Evolutionary conservation across 371 early-diverging fungal species (phyloP).

Genomic region (Mortierella sp.): DNA sequence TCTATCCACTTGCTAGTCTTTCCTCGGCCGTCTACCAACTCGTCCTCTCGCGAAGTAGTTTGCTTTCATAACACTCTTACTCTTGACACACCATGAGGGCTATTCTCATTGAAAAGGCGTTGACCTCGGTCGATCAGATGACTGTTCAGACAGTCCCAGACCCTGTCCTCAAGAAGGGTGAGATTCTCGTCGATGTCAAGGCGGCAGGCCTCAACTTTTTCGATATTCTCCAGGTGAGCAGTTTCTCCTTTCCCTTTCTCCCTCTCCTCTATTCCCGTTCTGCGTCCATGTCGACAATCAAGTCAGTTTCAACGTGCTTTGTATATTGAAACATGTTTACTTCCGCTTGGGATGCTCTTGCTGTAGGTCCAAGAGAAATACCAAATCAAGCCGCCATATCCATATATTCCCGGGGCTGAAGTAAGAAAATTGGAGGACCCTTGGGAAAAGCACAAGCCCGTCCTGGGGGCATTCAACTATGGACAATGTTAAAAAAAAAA

Average conservation of each 20-base stretch:
- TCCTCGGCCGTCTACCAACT: no score
- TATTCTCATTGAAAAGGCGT: constrained; percentile 73
- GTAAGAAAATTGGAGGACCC: constrained; percentile 39
- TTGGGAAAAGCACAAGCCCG: no score
- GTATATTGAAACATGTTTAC: not conserved
- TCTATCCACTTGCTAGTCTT: no score
- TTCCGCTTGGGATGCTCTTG: not conserved
- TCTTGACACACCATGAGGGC: constrained; percentile 68
- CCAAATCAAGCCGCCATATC: constrained; percentile 84
- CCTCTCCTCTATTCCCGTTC: no score
- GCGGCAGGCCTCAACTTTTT: constrained; percentile 86
- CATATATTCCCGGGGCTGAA: constrained; percentile 88
- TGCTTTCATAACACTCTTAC: not conserved
- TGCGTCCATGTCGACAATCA: no score
- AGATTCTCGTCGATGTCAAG: constrained; percentile 77
- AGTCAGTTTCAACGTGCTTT: no score
- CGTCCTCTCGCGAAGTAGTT: not conserved
- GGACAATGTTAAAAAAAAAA: no score
- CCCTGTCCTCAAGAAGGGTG: constrained; percentile 65
- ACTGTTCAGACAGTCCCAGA: constrained; percentile 68
- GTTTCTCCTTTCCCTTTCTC: not conserved
- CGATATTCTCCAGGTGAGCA: constrained; percentile 80
- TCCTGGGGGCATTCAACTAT: no score
- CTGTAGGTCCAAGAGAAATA: constrained; percentile 87
- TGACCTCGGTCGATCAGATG: constrained; percentile 78